phyloP scores from a whole-genome alignment of 345 rosid species.

The Arabidopsis thaliana region DNA sequence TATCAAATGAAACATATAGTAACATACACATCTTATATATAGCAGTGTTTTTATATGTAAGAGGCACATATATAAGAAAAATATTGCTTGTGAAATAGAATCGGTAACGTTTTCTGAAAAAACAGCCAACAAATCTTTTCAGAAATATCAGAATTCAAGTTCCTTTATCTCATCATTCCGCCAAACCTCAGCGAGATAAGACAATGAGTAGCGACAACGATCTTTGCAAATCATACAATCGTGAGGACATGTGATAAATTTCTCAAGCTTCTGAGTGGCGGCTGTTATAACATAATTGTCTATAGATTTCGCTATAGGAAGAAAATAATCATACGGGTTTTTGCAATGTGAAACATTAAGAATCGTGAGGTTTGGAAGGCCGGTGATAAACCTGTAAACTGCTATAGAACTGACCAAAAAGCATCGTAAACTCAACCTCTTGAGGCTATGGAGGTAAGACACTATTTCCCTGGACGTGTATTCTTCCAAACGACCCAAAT shows the following conservation, averaged over 20 bases:
- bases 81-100: neutral
- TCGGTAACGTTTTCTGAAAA: too few species aligned
- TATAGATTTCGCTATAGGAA: neutral
- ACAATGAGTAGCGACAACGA: neutral
- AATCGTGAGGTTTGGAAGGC: neutral
- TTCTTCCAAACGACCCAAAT: neutral
- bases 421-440: slow-evolving; percentile 23
- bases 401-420: neutral
- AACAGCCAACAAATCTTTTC: neutral
- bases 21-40: too few species aligned
- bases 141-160: slow-evolving; percentile 9
- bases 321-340: neutral
- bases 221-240: neutral
- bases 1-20: too few species aligned
- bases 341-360: slow-evolving; percentile 28
- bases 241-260: neutral
- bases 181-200: neutral
- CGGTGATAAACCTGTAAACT: neutral
- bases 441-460: neutral
- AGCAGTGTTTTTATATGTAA: too few species aligned
- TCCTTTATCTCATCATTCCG: slow-evolving; percentile 20
- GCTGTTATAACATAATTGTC: neutral
- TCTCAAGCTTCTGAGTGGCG: slow-evolving; percentile 11
- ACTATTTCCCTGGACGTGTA: neutral
- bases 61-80: too few species aligned